Base-by-base conservation (phyloP, 2,329 filamentous ascomycete genomes). In the Dothideomycetes sp. region DNA sequence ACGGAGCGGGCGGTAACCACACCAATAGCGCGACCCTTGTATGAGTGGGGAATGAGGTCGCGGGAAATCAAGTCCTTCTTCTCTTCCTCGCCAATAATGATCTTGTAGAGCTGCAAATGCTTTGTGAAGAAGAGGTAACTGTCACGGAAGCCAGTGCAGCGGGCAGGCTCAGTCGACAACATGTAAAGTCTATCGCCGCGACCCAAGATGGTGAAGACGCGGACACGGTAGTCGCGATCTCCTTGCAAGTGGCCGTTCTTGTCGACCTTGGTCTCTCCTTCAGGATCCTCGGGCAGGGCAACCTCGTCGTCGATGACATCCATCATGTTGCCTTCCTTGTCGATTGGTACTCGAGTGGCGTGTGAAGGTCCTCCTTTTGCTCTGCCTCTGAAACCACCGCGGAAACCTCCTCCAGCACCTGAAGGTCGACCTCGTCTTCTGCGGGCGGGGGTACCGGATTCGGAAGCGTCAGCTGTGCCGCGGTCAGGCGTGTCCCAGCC, bases 81-180 rank as follows among this genome's bases (percentile, higher is more conserved):
- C 64, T 94, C 89, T n/a, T 91, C 82, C 50, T 98, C 91, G 53
- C 88, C 87, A 43, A 96, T 85, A 54, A 98, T 94, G 55, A 98
- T 94, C 68, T 98, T 98, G 74, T 87, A 91, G 11, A 98, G 80
- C 55, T 87, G 81, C 59, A 84, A 84, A 64, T 98, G 91, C 65
- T 96, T 98, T 49, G 91, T 93, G 70, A 98, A 98, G 72, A 98
- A 95, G 18, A 98, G 76, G 58, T 98, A 98, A 49, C 88, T 95
- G 69, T 98, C 91, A 51, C 91, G 76, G 71, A 98, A 98, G 12
- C 91, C 91, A 41, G 94, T 88, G 55, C 91, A 96, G 49, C 91
- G 83, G 17, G 91, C 91, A 4, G 91, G 93, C 58, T 98, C 91
- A 4, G 91, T 98, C 3, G 91, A 96, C 63, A 98, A 67, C 91